Evolutionary conservation across 306 rosid species (phyloP), one percentile per base, ranked within the genome.

Genomic region (Albizia julibrissin): DNA sequence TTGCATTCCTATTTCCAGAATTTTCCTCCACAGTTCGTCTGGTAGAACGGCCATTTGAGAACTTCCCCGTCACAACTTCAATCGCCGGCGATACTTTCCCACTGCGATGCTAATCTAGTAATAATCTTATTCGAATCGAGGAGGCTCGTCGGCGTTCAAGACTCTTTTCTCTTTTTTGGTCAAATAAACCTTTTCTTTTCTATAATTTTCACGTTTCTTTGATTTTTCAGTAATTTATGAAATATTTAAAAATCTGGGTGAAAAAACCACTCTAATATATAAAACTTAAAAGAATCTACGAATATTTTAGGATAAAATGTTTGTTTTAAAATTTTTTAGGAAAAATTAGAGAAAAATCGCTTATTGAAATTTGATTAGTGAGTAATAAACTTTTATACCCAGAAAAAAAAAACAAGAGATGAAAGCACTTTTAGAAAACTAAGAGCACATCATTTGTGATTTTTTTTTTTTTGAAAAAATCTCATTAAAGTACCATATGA

Each of bases 1-100:
- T 72, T 22, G 76, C 22, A 90, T 74, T 26, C 98, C 98, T 50
- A 89, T 75, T 84, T 92, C 91, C 2, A 94, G 77, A 61, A 94
- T 81, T 83, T 84, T 87, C 58, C 89, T 78, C 95, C 98, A 92
- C 0, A 94, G 88, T 85, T 94, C 97, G 31, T 87, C 90, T 0
- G 97, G 98, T 21, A 94, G 84, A 15, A 44, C 69, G 0, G 90
- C 82, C 89, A 81, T 77, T 69, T 72, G 66, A 54, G 39, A 79
- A 9, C 15, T 49, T 49, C 44, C 4, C 3, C 27, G 31, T 29
- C 27, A 29, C 62, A 18, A 39, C 76, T 72, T 37, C 27, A 24
- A 14, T 43, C 75, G 75, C 39, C 75, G 22, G 39, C 14, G 75
- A 71, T 21, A n/a, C 19, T 11, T 59, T 22, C 7, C 27, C 65